Base-by-base conservation (phyloP, 768 basidiomycete species). In the Ramaria rubella region DNA sequence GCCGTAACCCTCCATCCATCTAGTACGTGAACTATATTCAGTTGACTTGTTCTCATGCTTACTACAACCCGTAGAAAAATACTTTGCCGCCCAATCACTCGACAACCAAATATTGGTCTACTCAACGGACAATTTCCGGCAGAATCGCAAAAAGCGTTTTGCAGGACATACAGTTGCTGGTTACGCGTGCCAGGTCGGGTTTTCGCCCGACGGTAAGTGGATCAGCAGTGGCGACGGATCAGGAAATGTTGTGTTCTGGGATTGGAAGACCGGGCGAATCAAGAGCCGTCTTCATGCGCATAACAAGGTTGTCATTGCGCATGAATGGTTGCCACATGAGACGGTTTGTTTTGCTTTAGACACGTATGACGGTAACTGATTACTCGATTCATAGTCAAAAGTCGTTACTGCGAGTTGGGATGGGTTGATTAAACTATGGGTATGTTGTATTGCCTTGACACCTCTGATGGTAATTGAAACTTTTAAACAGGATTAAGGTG, bases 71-170 rank as follows among this genome's bases (percentile, higher is more conserved):
- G 34, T 62, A 86, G 94, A 87, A 67, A 96, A 96, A 78, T 96
- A 94, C 74, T 90, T 99, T 61, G 95, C 96, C 17, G 94, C 93
- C 5, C 96, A 98, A 68, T 95, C 93, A 24, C 79, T 99, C 58
- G 96, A 99, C 72, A 99, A 99, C 70, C 96, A 99, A 69, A 96
- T 99, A 67, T 78, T 98, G 24, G 83, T 98, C 53, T 99, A 96
- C 70, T 94, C 90, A 69, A 93, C 95, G 31, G 96, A 98, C 69
- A 95, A 94, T 65, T 96, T 98, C 84, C 85, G 92, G 49, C 96
- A 99, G 70, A 96, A 96, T 69, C 87, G 95, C 64, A 98, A 98
- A 75, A 98, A 99, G 74, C 84, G 94, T 50, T 99, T 96, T 67
- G 94, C 93, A 5, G 96, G 96, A 1, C 96, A 98, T 71, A 90